A percentile compares a stretch with the other conserved stretches of the same genome.
These are phyloP conservation scores for Ceratocystis ficicola DNA, from an alignment of 2,329 filamentous ascomycete genomes.

Conservation along the genomic window DNA sequence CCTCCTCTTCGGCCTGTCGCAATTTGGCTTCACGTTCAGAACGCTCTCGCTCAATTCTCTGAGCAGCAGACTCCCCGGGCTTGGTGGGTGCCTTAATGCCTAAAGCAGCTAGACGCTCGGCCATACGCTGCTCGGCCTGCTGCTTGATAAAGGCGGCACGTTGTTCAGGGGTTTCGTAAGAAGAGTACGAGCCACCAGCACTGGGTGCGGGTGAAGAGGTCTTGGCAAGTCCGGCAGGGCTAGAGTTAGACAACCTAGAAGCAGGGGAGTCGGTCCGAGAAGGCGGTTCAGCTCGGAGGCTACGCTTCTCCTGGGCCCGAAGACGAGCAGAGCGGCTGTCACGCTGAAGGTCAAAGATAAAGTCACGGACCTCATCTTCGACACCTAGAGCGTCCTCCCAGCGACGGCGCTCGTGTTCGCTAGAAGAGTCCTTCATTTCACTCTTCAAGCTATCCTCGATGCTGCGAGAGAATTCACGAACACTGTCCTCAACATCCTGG, in stretches of 20 bases:
- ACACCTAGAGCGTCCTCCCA: slow-evolving; percentile 96
- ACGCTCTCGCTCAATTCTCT: slow-evolving; percentile 78
- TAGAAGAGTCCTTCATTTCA: slow-evolving; percentile 58
- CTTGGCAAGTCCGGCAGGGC: slow-evolving; percentile 27
- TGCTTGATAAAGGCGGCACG: slow-evolving; percentile 93
- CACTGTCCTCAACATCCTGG: slow-evolving; percentile 88
- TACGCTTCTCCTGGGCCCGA: slow-evolving; percentile 45
- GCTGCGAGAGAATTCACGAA: slow-evolving; percentile 71
- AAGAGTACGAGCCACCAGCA: slow-evolving; percentile 55
- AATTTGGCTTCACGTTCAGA: slow-evolving; percentile 78
- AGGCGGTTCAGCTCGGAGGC: slow-evolving; percentile 37
- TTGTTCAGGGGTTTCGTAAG: slow-evolving; percentile 85
- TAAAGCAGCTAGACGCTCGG: slow-evolving; percentile 83
- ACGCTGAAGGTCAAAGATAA: slow-evolving; percentile 91
- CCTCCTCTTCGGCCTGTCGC: slow-evolving; percentile 85
- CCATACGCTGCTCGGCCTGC: slow-evolving; percentile 93
- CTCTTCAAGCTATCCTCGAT: slow-evolving; percentile 84
- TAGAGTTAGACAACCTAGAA: slow-evolving; percentile 42
- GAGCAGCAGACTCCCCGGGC: slow-evolving; percentile 64
- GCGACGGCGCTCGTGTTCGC: slow-evolving; percentile 78
- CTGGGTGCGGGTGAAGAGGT: slow-evolving; percentile 37
- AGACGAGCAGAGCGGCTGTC: slow-evolving; percentile 67
- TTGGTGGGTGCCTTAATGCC: slow-evolving; percentile 78
- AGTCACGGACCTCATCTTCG: slow-evolving; percentile 92
- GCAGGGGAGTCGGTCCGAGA: slow-evolving; percentile 36